These are phyloP conservation scores for Penstemon davidsonii DNA, from an alignment of 257 asterid genomes.

Conservation along the genomic window DNA sequence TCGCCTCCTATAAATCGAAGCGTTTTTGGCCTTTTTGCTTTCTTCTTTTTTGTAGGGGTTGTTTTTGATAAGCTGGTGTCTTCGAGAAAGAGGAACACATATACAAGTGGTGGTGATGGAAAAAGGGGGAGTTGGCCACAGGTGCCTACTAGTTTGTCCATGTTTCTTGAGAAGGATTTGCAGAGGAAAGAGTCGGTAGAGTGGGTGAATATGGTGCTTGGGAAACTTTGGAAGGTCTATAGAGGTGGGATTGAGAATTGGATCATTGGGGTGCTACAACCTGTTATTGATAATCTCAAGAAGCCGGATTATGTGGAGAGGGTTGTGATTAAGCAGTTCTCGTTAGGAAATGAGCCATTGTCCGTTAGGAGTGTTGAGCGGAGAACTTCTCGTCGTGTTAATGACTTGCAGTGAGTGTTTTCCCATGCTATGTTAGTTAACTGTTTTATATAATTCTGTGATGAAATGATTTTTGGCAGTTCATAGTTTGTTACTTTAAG, in stretches of 20 bases:
- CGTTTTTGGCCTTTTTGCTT: conserved; percentile 65
- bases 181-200: conserved; percentile 88
- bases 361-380: conserved; percentile 86
- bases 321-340: conserved; percentile 84
- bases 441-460: neutral
- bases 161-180: conserved; percentile 76
- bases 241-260: conserved; percentile 74
- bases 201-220: conserved; percentile 93
- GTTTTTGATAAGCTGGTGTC: conserved; percentile 88
- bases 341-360: conserved; percentile 80
- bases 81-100: conserved; percentile 48
- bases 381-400: conserved; percentile 73
- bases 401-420: conserved; percentile 84
- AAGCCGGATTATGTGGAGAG: conserved; percentile 84
- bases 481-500: neutral
- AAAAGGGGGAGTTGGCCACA: conserved; percentile 53
- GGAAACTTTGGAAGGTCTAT: conserved; percentile 86
- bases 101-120: conserved; percentile 23
- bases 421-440: conserved; percentile 18
- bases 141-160: conserved; percentile 56
- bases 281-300: conserved; percentile 78
- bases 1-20: conserved; percentile 68
- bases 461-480: too few relatives aligned
- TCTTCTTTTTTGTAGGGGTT: conserved; percentile 91
- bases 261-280: conserved; percentile 81